Evolutionary conservation across 75 land plant species (phyloP).

Genomic region (Picea glauca): DNA sequence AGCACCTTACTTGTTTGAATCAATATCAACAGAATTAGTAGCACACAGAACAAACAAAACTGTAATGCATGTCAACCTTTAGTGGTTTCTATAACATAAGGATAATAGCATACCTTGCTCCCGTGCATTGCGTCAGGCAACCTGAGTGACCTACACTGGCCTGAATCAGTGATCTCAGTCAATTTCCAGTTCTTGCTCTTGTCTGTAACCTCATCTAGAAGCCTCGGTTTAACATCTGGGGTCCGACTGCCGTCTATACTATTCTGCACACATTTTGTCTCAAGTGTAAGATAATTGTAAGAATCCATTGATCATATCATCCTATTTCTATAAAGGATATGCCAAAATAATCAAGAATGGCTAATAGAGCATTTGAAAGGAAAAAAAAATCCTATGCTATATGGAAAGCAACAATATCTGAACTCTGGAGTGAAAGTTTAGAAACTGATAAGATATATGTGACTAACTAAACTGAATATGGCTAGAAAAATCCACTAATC

Average conservation of each 20-base stretch:
- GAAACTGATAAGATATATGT: background rate
- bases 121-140: slow-evolving; percentile 47
- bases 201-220: slow-evolving; percentile 55
- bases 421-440: background rate
- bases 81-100: background rate
- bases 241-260: slow-evolving; percentile 49
- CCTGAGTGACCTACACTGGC: slow-evolving; percentile 48
- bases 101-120: slow-evolving; percentile 37
- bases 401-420: background rate
- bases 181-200: slow-evolving; percentile 65
- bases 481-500: background rate
- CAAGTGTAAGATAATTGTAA: background rate
- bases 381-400: background rate
- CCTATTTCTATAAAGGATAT: no score
- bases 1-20: background rate
- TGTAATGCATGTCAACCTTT: background rate
- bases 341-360: no score
- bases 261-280: slow-evolving; percentile 31
- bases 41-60: background rate
- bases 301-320: background rate
- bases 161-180: slow-evolving; percentile 53
- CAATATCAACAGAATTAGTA: background rate
- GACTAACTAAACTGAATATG: background rate
- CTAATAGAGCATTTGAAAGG: no score
- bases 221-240: slow-evolving; percentile 69